Base-by-base conservation (phyloP, 2,329 filamentous ascomycete species). In the Cercospora nicotianae region DNA sequence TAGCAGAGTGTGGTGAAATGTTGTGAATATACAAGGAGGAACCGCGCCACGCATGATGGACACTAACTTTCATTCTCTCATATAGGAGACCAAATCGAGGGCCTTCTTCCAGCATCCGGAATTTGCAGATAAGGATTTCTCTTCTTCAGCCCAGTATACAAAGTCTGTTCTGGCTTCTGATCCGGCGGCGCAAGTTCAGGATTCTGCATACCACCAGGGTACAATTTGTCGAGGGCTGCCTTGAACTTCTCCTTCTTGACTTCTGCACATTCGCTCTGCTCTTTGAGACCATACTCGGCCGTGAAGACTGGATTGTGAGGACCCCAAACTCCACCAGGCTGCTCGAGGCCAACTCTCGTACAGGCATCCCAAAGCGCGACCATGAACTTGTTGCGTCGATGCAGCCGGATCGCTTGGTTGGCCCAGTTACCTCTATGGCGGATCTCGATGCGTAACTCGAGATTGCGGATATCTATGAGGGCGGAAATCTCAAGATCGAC, bases 351-450 rank as follows among this genome's bases (percentile, higher is more conserved):
- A 23, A 97, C 85, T 81, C 90, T 92, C 80, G 92, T 91, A 69
- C 96, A 82, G 1, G 93, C 92, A 10, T 92, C 80, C 2, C 94
- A 89, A 67, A 98, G 83, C 1, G 94, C 94, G 76, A 93, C 96
- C 88, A 97, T 96, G 82, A 97, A 97, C 80, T 96, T 97, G 77
- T 91, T 95, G 69, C 93, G 89, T 63, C 93, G 89, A 12, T 89
- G 87, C n/a, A 89, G 88, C 48, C 93, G 91, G 33, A 97, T 86
- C 2, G 86, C 84, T 71, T 96, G 93, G 79, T 96, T 83, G 45
- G 81, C 79, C 80, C 81, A 82, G 70, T 83, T 83, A 70, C 78
- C 80, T 69, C 72, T 65, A 36, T 66, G 53, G 20, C 63, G 30
- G 67, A 69, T 67, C 65, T 60, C 33, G 30, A 69, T 72, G 18